Conservation (phyloP, 345 rosid genomes). For the Lepidium didymum region DNA sequence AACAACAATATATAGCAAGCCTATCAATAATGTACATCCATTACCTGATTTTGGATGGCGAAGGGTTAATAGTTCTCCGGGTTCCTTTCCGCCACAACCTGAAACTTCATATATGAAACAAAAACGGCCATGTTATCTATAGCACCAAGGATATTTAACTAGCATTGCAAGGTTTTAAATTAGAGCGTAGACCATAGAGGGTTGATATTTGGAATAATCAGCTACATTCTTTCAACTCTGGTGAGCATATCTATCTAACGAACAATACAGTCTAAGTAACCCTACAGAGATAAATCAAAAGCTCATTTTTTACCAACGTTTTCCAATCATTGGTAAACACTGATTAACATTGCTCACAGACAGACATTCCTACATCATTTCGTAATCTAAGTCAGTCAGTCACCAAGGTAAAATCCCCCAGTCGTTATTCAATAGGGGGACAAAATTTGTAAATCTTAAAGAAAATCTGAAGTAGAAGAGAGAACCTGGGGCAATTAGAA, state of each 20-base stretch:
- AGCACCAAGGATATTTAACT: not conserved
- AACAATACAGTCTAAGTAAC: not conserved
- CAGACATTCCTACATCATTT: not conserved
- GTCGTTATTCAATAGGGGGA: not conserved
- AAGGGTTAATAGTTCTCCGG: conserved; percentile 46
- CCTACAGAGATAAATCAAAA: not conserved
- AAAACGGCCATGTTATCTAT: not conserved
- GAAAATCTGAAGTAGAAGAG: not conserved
- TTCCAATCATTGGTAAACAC: not conserved
- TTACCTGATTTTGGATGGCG: conserved; percentile 88
- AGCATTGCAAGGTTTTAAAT: not conserved
- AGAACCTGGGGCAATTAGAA: conserved; percentile 35
- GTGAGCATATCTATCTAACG: not conserved
- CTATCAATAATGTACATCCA: not conserved
- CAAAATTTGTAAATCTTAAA: not conserved
- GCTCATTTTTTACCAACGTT: not conserved
- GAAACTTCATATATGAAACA: conserved; percentile 22
- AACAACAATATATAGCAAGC: not conserved
- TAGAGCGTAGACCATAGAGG: not conserved
- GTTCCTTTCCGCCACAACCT: conserved; percentile 24
- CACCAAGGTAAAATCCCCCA: not conserved
- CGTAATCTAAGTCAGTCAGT: not conserved
- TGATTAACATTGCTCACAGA: not conserved
- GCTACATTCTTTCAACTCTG: not conserved
- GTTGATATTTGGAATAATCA: not conserved